phyloP scores from a whole-genome alignment of 1,139 yeast species.

The Debaryomyces singareniensis region DNA sequence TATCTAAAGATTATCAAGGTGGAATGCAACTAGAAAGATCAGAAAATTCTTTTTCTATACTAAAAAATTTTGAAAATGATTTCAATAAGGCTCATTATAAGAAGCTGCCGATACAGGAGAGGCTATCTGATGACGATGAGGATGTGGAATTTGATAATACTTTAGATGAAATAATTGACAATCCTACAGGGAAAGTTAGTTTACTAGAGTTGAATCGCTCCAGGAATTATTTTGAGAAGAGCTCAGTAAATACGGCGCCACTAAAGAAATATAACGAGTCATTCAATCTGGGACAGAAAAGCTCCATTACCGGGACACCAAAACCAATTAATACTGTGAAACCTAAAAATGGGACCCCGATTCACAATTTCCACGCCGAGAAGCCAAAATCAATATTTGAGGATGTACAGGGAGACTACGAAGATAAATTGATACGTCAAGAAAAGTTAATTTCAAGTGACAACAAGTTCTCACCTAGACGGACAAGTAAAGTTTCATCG shows the following conservation, averaged over 20 bases:
- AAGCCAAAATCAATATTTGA: not conserved
- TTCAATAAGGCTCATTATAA: no score
- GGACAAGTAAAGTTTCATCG: not conserved
- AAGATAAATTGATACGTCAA: conserved; percentile 13
- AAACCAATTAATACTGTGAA: conserved; percentile 12
- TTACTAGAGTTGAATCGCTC: no score
- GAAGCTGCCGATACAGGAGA: no score
- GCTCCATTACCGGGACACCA: not conserved
- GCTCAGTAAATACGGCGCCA: conserved; percentile 15
- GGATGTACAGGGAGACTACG: conserved; percentile 1
- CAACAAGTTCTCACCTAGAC: conserved; percentile 14
- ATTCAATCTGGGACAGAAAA: not conserved
- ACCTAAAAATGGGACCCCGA: conserved; percentile 6
- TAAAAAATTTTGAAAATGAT: no score
- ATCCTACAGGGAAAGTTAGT: no score
- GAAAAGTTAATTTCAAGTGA: conserved; percentile 17
- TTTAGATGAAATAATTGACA: no score
- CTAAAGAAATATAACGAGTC: conserved; percentile 10
- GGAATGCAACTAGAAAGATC: no score
- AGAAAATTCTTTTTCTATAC: no score
- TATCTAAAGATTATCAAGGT: no score
- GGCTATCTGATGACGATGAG: no score
- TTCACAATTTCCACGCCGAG: conserved; percentile 7
- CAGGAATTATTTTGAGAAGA: conserved; percentile 6
- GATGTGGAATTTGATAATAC: no score